Conservation (phyloP, 2,329 filamentous ascomycete species). For the Ophiostoma tasmaniense region DNA sequence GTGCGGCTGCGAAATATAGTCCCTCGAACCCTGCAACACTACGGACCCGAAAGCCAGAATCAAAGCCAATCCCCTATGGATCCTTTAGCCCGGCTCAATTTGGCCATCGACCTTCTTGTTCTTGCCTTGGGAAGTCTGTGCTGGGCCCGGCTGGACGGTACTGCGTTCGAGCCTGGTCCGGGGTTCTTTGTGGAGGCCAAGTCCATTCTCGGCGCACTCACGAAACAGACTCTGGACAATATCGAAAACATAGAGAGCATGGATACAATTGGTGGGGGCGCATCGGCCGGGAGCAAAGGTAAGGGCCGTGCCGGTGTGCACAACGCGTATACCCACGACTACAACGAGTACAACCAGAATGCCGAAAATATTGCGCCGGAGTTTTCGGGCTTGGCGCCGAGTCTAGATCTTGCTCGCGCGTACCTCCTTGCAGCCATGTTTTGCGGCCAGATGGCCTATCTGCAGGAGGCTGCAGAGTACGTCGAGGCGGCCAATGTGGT, state of each 20-base stretch:
- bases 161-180: conserved; percentile 10
- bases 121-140: conserved; percentile 19
- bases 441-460: conserved; percentile 18
- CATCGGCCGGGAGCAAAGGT: background rate
- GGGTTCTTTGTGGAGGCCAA: conserved; percentile 11
- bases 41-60: background rate
- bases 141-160: conserved; percentile 14
- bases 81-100: background rate
- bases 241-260: background rate
- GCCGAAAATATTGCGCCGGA: background rate
- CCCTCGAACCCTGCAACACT: background rate
- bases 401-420: conserved; percentile 17
- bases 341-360: background rate
- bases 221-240: background rate
- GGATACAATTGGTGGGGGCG: background rate
- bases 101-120: conserved; percentile 17
- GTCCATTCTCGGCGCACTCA: background rate
- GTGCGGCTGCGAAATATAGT: conserved; percentile 5
- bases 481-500: conserved; percentile 12
- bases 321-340: background rate
- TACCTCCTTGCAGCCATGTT: conserved; percentile 19
- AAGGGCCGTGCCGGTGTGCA: background rate
- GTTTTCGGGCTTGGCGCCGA: background rate
- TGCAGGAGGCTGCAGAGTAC: conserved; percentile 15
- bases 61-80: background rate